phyloP scores from a whole-genome alignment of 495 filamentous ascomycete genomes.

The Tuber melanosporum region DNA sequence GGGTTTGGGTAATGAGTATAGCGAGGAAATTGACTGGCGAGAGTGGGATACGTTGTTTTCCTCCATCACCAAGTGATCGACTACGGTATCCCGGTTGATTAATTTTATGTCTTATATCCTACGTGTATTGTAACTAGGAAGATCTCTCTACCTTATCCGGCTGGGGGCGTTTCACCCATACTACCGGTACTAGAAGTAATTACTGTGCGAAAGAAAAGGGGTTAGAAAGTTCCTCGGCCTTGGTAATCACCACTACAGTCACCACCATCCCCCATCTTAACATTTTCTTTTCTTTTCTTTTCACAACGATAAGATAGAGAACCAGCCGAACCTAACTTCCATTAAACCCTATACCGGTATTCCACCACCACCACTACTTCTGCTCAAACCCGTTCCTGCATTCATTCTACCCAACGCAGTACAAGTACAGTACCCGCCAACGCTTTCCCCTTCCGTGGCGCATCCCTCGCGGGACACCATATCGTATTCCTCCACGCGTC shows the following conservation, averaged over 20 bases:
- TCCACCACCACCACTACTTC: neutral
- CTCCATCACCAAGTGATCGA: constrained; percentile 11
- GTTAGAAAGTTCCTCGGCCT: neutral
- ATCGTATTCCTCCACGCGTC: neutral
- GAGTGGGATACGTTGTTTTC: constrained; percentile 35
- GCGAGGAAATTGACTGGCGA: constrained; percentile 30
- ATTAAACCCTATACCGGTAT: neutral
- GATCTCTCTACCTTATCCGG: too few relatives aligned
- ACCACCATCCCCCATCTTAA: neutral
- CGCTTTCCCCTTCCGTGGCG: neutral
- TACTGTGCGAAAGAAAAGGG: neutral
- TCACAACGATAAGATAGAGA: neutral
- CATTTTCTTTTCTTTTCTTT: neutral
- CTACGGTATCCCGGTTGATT: constrained; percentile 1
- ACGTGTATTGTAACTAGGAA: neutral
- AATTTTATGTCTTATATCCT: neutral
- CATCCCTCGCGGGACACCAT: neutral
- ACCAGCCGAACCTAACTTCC: neutral
- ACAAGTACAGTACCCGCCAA: neutral
- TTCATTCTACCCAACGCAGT: neutral
- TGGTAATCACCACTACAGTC: neutral
- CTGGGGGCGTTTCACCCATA: too few relatives aligned
- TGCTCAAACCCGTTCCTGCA: neutral
- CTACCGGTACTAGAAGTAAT: too few relatives aligned
- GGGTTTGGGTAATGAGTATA: constrained; percentile 34